These are phyloP conservation scores for Phellopilus nigrolimitatus DNA, from an alignment of 1,284 basidiomycete species.

Conservation along the genomic window DNA sequence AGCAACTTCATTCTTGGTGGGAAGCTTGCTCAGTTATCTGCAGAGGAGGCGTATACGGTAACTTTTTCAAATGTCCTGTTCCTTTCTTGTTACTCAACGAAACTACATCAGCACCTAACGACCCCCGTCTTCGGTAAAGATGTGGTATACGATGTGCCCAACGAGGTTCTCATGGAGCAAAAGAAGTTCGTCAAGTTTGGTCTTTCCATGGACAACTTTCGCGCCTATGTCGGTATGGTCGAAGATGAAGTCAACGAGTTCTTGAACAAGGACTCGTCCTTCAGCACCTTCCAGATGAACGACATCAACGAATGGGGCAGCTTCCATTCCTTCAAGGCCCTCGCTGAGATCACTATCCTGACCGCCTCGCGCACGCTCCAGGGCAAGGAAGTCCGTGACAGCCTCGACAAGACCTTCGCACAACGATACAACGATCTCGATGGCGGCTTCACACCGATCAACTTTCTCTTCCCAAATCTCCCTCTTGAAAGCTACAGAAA, in stretches of 20 bases:
- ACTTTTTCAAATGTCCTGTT: conserved; percentile 23
- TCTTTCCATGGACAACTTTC: conserved; percentile 88
- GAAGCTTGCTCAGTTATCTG: conserved; percentile 87
- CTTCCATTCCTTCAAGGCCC: conserved; percentile 69
- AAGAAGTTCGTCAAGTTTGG: conserved; percentile 98
- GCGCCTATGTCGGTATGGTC: conserved; percentile 88
- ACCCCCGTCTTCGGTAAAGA: conserved; percentile 95
- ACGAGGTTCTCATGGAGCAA: conserved; percentile 98
- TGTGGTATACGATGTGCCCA: conserved; percentile 97
- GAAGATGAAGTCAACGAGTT: conserved; percentile 77
- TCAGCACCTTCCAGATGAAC: conserved; percentile 56
- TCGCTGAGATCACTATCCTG: conserved; percentile 93
- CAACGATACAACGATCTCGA: conserved; percentile 88
- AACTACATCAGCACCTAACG: conserved; percentile 63
- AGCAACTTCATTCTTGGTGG: conserved; percentile 96
- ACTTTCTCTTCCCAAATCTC: conserved; percentile 93
- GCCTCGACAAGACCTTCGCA: conserved; percentile 82
- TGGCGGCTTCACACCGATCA: conserved; percentile 86
- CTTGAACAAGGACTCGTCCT: conserved; percentile 57
- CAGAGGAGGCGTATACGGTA: conserved; percentile 95
- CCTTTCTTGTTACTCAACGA: conserved; percentile 6
- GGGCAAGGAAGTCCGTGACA: conserved; percentile 82
- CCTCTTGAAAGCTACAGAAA: conserved; percentile 86
- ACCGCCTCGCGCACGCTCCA: conserved; percentile 93
- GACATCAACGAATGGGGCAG: conserved; percentile 67